These are phyloP conservation scores for Pelargonium australe DNA, from an alignment of 441 rosid species.

Conservation along the genomic window DNA sequence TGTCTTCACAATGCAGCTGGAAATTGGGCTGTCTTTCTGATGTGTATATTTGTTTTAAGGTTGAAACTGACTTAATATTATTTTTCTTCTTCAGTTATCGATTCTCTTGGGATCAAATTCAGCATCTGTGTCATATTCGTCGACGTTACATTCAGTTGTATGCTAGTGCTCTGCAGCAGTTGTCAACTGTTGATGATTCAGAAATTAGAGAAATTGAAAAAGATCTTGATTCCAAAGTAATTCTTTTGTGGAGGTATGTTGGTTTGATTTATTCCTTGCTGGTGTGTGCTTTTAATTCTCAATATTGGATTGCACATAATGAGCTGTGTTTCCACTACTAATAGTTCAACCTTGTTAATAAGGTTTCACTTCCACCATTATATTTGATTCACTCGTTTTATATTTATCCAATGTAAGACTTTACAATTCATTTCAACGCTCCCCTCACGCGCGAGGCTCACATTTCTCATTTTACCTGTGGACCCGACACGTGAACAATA, in stretches of 20 bases:
- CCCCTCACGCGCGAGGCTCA: no score
- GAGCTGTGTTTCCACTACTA: no score
- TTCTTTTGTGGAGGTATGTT: conserved; percentile 89
- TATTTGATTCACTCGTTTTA: no score
- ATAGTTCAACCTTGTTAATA: no score
- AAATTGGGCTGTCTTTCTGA: neutral
- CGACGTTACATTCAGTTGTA: conserved; percentile 79
- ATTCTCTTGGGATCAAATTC: conserved; percentile 86
- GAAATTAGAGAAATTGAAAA: conserved; percentile 87
- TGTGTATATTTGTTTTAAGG: conserved; percentile 3
- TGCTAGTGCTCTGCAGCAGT: conserved; percentile 70
- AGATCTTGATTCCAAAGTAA: conserved; percentile 88
- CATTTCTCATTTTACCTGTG: no score
- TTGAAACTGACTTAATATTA: conserved; percentile 22
- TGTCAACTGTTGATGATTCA: conserved; percentile 40
- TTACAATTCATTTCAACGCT: no score
- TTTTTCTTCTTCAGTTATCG: conserved; percentile 50
- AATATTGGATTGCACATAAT: no score
- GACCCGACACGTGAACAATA: no score
- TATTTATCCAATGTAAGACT: no score
- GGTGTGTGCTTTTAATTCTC: neutral
- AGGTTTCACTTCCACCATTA: no score
- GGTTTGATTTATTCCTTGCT: conserved; percentile 7
- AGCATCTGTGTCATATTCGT: conserved; percentile 75
- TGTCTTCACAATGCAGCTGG: neutral